A percentile compares a stretch with the other conserved stretches of the same genome.
Conservation (phyloP, 2,329 filamentous ascomycete species). For the Aspergillus viridinutans region DNA sequence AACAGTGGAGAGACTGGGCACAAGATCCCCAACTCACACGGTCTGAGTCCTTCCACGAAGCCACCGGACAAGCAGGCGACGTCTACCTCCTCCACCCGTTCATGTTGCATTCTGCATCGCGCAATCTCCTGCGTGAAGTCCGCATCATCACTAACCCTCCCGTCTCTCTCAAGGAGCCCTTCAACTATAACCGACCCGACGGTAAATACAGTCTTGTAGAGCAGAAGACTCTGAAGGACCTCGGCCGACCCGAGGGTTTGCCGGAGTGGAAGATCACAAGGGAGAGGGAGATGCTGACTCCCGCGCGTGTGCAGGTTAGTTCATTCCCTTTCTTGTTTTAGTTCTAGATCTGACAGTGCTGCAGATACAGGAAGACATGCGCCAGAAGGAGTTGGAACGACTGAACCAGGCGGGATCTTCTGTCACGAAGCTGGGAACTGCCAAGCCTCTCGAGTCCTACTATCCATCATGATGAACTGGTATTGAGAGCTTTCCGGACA, state of each 20-base stretch:
- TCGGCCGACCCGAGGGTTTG: slow-evolving; percentile 43
- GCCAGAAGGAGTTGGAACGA: background rate
- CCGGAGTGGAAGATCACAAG: slow-evolving; percentile 47
- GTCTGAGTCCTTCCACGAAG: slow-evolving; percentile 43
- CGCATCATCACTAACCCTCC: slow-evolving; percentile 55
- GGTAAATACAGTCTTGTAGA: slow-evolving; percentile 50
- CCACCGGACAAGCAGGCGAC: slow-evolving; percentile 51
- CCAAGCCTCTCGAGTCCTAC: background rate
- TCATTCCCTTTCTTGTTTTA: background rate
- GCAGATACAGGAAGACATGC: background rate
- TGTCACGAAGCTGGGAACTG: background rate
- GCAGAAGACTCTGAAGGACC: slow-evolving; percentile 47
- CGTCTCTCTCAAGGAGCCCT: slow-evolving; percentile 49
- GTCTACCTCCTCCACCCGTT: slow-evolving; percentile 53
- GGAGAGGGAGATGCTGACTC: slow-evolving; percentile 32
- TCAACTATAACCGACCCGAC: slow-evolving; percentile 47
- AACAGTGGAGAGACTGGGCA: background rate
- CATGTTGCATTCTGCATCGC: slow-evolving; percentile 52
- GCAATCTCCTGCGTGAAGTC: slow-evolving; percentile 46
- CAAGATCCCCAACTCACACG: slow-evolving; percentile 33
- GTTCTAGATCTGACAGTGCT: background rate
- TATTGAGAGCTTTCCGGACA: background rate
- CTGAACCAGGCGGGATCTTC: background rate
- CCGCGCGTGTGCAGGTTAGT: slow-evolving; percentile 4
- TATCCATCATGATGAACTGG: background rate